phyloP scores from a whole-genome alignment of 1,284 basidiomycete genomes.

The Apiotrichum mycotoxinovorans region DNA sequence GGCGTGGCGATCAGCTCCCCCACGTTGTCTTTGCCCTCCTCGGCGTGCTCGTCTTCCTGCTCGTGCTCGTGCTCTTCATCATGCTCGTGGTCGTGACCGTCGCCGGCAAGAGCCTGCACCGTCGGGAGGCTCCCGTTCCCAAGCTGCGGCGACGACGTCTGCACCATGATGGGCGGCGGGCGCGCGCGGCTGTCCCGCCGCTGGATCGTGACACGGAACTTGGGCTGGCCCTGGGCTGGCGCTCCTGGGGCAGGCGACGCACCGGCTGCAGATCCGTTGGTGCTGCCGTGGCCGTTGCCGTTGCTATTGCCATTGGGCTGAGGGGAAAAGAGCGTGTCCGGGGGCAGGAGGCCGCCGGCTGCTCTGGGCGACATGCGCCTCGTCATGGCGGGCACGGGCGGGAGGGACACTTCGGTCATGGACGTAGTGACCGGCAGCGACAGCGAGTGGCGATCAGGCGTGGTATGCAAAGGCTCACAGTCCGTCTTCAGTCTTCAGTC shows the following conservation, averaged over 20 bases:
- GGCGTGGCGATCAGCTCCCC: conserved; percentile 3
- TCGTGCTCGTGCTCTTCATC: neutral
- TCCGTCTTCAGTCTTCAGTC: no score
- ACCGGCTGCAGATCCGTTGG: neutral
- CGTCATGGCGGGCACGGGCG: no score
- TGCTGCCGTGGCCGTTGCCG: no score
- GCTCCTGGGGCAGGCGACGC: neutral
- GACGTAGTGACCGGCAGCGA: no score
- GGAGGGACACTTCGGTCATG: no score
- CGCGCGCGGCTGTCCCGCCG: neutral
- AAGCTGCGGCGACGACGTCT: neutral
- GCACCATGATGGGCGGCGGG: conserved; percentile 1
- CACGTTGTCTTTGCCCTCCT: conserved; percentile 4
- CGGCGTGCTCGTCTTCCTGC: neutral
- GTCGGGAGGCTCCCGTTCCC: neutral
- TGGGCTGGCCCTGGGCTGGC: neutral
- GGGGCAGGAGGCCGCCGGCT: no score
- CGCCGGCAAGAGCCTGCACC: neutral
- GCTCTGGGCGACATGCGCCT: no score
- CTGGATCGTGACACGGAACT: neutral
- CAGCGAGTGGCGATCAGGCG: no score
- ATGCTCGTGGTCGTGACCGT: neutral
- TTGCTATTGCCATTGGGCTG: no score
- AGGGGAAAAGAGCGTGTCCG: no score
- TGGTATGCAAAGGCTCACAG: no score